phyloP scores from a whole-genome alignment of 179 eudicot genomes.

The Pouteria campechiana region DNA sequence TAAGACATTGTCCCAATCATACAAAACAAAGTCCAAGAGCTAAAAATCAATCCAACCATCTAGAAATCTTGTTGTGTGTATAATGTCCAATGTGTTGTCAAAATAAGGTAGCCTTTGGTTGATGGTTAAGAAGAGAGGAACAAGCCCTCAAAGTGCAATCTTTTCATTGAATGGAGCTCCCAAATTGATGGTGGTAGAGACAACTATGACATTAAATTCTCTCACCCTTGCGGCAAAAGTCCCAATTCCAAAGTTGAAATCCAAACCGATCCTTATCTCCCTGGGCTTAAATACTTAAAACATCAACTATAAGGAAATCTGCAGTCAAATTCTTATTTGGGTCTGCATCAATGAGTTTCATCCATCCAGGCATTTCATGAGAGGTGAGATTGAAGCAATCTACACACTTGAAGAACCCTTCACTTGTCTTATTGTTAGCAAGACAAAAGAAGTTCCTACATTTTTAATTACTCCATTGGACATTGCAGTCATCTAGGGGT shows the following conservation, averaged over 20 bases:
- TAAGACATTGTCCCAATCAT: constrained; percentile 25
- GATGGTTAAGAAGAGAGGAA: constrained; percentile 14
- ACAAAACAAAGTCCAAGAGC: constrained; percentile 21
- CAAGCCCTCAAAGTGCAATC: constrained; percentile 14
- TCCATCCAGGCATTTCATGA: constrained; percentile 6
- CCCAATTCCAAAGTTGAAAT: constrained; percentile 11
- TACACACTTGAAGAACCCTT: constrained; percentile 11
- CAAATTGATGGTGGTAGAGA: constrained; percentile 8
- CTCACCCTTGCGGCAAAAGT: constrained; percentile 13
- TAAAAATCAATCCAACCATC: constrained; percentile 22
- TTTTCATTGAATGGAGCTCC: constrained; percentile 19
- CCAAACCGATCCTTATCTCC: constrained; percentile 14
- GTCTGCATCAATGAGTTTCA: too few species aligned
- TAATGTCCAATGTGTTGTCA: constrained; percentile 19
- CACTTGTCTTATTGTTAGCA: not conserved
- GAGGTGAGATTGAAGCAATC: constrained; percentile 14
- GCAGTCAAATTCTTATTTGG: not conserved
- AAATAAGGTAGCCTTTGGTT: constrained; percentile 18
- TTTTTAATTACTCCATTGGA: constrained; percentile 14
- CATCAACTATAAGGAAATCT: constrained; percentile 9
- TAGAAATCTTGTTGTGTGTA: constrained; percentile 17
- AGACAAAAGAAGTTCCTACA: constrained; percentile 13
- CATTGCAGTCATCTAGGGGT: too few species aligned
- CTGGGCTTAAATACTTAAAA: constrained; percentile 10
- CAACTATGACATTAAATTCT: constrained; percentile 10